phyloP scores from a whole-genome alignment of 371 early-diverging fungal species.

The Mortierella sp. region DNA sequence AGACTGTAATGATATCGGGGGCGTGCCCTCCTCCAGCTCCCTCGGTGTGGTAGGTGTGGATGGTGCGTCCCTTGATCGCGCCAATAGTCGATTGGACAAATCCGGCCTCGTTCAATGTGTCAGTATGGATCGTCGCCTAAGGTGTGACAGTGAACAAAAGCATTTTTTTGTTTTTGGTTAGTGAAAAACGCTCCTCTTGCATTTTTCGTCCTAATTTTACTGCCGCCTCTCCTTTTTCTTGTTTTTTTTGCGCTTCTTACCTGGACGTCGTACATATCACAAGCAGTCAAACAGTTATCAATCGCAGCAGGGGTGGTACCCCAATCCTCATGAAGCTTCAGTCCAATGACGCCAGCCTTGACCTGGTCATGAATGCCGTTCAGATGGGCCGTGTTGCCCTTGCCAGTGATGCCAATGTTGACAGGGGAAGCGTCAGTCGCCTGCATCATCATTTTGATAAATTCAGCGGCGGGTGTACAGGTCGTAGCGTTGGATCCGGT shows the following conservation, averaged over 20 bases:
- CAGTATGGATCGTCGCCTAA: slow-evolving; percentile 90
- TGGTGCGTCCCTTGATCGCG: slow-evolving; percentile 90
- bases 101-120: slow-evolving; percentile 95
- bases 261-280: slow-evolving; percentile 93
- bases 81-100: slow-evolving; percentile 92
- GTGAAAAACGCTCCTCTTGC: not conserved
- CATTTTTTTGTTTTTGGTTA: not conserved
- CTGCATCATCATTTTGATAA: slow-evolving; percentile 89
- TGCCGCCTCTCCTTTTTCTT: not conserved
- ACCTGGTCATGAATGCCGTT: slow-evolving; percentile 85
- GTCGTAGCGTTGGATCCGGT: slow-evolving; percentile 96
- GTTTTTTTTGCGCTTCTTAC: slow-evolving; percentile 27
- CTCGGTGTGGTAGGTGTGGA: slow-evolving; percentile 95
- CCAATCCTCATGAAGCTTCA: slow-evolving; percentile 97
- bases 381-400: slow-evolving; percentile 83
- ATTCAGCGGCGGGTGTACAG: slow-evolving; percentile 87
- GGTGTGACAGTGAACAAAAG: not conserved
- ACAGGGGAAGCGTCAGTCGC: slow-evolving; percentile 89
- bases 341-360: slow-evolving; percentile 89
- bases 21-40: slow-evolving; percentile 98
- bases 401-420: slow-evolving; percentile 95
- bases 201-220: not conserved
- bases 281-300: slow-evolving; percentile 86
- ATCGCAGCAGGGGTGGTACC: slow-evolving; percentile 95
- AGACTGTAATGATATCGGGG: slow-evolving; percentile 89